Evolutionary conservation across 2,329 filamentous ascomycete genomes (phyloP).

Genomic region (Penicillium janthinellum): DNA sequence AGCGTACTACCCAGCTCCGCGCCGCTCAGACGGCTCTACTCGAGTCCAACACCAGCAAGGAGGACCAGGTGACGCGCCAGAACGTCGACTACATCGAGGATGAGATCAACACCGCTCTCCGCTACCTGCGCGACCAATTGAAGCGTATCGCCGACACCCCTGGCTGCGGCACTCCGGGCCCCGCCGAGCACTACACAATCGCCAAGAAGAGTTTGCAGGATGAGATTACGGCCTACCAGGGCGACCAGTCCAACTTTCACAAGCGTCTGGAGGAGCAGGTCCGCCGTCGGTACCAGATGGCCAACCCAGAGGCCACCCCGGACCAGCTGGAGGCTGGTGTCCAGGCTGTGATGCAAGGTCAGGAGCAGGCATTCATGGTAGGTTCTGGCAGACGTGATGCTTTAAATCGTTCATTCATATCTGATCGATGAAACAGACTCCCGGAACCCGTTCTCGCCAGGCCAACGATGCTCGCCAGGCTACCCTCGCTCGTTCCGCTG

Average conservation of each 20-base stretch:
- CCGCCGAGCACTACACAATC: conserved; percentile 74
- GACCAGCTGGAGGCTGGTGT: conserved; percentile 76
- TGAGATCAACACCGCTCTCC: conserved; percentile 82
- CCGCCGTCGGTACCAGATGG: conserved; percentile 87
- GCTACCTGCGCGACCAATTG: conserved; percentile 75
- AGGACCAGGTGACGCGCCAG: conserved; percentile 65
- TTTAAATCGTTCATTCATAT: background rate
- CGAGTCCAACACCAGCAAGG: conserved; percentile 70
- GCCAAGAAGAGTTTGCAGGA: conserved; percentile 78
- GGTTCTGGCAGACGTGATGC: conserved; percentile 42
- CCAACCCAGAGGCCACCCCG: conserved; percentile 77
- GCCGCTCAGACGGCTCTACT: conserved; percentile 73
- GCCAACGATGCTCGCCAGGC: conserved; percentile 76
- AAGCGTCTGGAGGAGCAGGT: conserved; percentile 81
- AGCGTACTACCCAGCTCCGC: conserved; percentile 45
- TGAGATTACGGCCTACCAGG: conserved; percentile 80
- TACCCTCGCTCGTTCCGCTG: conserved; percentile 77
- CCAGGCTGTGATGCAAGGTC: conserved; percentile 63
- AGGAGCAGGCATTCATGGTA: conserved; percentile 80
- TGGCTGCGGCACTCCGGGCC: conserved; percentile 68
- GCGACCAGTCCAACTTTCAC: conserved; percentile 76
- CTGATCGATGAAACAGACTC: conserved; percentile 25
- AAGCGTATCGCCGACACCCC: conserved; percentile 80
- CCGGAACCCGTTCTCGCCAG: conserved; percentile 64
- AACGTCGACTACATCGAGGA: conserved; percentile 73